phyloP scores from a whole-genome alignment of 441 rosid species.

The Populus trichocarpa region DNA sequence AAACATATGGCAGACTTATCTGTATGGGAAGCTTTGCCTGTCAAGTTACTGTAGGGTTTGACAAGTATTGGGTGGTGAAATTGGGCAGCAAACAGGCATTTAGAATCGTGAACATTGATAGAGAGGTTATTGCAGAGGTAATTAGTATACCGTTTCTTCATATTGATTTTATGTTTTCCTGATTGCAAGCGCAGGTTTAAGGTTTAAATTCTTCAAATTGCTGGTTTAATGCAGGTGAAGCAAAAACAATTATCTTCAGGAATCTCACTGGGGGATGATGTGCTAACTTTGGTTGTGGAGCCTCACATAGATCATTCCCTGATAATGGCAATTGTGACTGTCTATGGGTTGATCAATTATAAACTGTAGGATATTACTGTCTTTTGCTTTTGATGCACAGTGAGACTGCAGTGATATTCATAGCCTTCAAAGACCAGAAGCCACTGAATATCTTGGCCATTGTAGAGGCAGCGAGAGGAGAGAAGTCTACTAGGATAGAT shows the following conservation, averaged over 20 bases:
- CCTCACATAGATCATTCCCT: constrained; percentile 32
- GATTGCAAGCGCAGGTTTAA: neutral
- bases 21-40: constrained; percentile 21
- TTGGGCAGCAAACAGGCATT: constrained; percentile 22
- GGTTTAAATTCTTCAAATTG: neutral
- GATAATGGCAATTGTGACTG: constrained; percentile 30
- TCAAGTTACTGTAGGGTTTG: constrained; percentile 21
- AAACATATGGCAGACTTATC: constrained; percentile 11
- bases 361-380: constrained; percentile 18
- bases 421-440: neutral
- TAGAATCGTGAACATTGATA: constrained; percentile 24
- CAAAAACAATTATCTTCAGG: constrained; percentile 36
- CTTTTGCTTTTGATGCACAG: neutral
- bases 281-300: constrained; percentile 37
- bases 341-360: constrained; percentile 34
- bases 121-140: constrained; percentile 40
- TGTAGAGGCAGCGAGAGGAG: neutral
- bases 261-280: constrained; percentile 36
- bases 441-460: neutral
- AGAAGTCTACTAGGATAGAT: neutral
- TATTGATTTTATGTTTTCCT: neutral
- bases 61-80: constrained; percentile 28
- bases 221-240: constrained; percentile 27
- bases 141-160: neutral
- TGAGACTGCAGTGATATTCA: neutral